phyloP scores from a whole-genome alignment of 495 filamentous ascomycete genomes.

The Barbatosphaeria neglecta region DNA sequence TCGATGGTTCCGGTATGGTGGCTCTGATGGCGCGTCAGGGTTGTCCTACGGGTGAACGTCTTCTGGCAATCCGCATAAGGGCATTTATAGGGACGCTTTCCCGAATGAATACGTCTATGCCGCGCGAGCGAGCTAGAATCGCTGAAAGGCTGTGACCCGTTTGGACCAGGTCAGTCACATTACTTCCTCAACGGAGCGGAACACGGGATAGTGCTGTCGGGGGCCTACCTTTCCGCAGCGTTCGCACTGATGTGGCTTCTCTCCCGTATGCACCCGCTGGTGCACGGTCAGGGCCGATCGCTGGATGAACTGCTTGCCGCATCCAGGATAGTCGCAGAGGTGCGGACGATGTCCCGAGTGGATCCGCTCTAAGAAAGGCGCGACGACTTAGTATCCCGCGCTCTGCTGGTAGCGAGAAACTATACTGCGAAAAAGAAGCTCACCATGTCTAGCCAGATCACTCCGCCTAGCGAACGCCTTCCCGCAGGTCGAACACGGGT shows the following conservation, averaged over 20 bases:
- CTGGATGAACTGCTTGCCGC: constrained; percentile 95
- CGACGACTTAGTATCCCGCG: constrained; percentile 16
- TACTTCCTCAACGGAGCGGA: neutral
- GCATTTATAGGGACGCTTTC: constrained; percentile 94
- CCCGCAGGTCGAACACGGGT: constrained; percentile 79
- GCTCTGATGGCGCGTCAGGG: constrained; percentile 89
- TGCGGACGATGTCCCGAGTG: constrained; percentile 88
- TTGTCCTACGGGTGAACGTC: constrained; percentile 93
- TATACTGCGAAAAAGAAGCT: constrained; percentile 14
- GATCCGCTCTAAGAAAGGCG: constrained; percentile 65
- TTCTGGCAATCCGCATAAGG: constrained; percentile 97
- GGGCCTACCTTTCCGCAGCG: constrained; percentile 79
- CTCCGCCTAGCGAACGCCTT: constrained; percentile 92
- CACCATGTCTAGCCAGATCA: constrained; percentile 92
- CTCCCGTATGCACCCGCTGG: constrained; percentile 87
- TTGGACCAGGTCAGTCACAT: constrained; percentile 2
- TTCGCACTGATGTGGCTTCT: constrained; percentile 98
- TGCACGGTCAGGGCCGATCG: constrained; percentile 96
- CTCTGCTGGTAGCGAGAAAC: neutral
- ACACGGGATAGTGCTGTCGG: too few species aligned
- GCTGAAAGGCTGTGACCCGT: constrained; percentile 80
- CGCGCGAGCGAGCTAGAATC: constrained; percentile 92
- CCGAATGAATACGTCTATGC: constrained; percentile 90
- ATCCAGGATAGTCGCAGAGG: constrained; percentile 80
- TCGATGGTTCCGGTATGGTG: constrained; percentile 93